These are phyloP conservation scores for Angomonas desouzai DNA, from an alignment of 208 protist genomes.

Conservation along the genomic window DNA sequence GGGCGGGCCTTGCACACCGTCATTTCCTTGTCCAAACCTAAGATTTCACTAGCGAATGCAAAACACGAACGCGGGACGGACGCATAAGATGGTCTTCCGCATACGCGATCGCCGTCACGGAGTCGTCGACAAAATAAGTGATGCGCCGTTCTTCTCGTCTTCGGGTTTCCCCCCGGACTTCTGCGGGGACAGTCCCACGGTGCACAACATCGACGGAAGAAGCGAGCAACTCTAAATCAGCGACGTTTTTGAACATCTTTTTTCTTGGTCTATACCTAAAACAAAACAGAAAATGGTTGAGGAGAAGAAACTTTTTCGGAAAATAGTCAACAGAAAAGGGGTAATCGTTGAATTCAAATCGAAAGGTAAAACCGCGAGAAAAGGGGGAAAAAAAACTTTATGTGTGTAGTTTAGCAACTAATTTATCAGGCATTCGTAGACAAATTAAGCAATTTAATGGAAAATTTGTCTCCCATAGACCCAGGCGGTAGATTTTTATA, in stretches of 20 bases:
- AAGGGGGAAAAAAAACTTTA: slow-evolving; percentile 16
- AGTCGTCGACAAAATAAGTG: slow-evolving; percentile 77
- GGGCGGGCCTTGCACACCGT: slow-evolving; percentile 51
- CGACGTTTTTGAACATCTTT: slow-evolving; percentile 1
- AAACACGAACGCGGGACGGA: slow-evolving; percentile 55
- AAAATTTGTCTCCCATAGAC: slow-evolving; percentile 50
- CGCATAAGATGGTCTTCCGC: slow-evolving; percentile 76
- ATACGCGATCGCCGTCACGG: slow-evolving; percentile 63
- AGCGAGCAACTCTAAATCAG: slow-evolving; percentile 2
- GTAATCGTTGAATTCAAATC: no score
- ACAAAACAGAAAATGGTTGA: no score
- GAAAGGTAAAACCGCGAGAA: slow-evolving; percentile 17
- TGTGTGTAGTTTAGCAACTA: no score
- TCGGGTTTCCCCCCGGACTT: background rate
- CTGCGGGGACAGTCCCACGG: background rate
- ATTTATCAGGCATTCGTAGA: no score
- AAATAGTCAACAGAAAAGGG: slow-evolving; percentile 11
- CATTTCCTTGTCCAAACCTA: slow-evolving; percentile 60
- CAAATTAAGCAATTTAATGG: slow-evolving; percentile 68
- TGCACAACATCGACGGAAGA: background rate
- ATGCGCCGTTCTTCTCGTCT: slow-evolving; percentile 26
- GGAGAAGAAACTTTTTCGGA: slow-evolving; percentile 16
- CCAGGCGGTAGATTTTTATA: slow-evolving; percentile 44
- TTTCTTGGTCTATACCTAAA: no score
- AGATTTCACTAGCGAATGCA: slow-evolving; percentile 72